Base-by-base conservation (phyloP, 169 alveolate genomes). In the Plasmodium inui region DNA sequence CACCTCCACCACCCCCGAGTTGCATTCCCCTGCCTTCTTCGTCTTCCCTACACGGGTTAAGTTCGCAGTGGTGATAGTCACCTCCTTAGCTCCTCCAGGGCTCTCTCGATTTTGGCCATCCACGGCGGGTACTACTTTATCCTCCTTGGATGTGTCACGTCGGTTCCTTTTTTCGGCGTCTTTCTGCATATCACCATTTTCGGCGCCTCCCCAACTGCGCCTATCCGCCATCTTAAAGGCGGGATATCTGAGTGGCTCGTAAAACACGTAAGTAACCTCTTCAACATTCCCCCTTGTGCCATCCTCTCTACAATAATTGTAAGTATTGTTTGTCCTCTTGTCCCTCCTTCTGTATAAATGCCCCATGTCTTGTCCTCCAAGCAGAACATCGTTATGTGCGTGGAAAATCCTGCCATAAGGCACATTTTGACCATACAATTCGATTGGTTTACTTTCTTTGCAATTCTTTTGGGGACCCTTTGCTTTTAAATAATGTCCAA, bases 171-270 rank as follows among this genome's bases (percentile, higher is more conserved):
- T 17, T 50, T 22, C 22, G 7, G 19, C 61, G 19, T 50, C 61
- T 10, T 46, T 12, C 57, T 46, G 7, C 19, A 0, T 19, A 12
- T 12, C 57, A 12, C 57, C 19, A 46, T 46, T 46, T 46, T 10
- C 19, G 17, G 19, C 19, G 19, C 34, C 57, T 83, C 72, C 71
- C 57, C 28, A 10, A 57, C 41, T 83, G n/a, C 34, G 10, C 44
- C 74, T 83, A 19, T 83, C 92, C 12, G 92, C 70, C 53, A 83
- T 83, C 72, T 61, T 83, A 83, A 83, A 83, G 32, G 92, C 92
- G 39, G 92, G 92, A 83, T 83, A 83, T n/a, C 71, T 83, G 26
- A 83, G 61, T 17, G 92, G 92, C 67, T 83, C 92, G 74, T 83
- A 83, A 83, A 57, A 83, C 5, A 67, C 71, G 74, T 83, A 83